A percentile compares a stretch with the other conserved stretches of the same genome.
These are phyloP conservation scores for Salix brachista DNA, from an alignment of 345 rosid genomes.

Conservation along the genomic window DNA sequence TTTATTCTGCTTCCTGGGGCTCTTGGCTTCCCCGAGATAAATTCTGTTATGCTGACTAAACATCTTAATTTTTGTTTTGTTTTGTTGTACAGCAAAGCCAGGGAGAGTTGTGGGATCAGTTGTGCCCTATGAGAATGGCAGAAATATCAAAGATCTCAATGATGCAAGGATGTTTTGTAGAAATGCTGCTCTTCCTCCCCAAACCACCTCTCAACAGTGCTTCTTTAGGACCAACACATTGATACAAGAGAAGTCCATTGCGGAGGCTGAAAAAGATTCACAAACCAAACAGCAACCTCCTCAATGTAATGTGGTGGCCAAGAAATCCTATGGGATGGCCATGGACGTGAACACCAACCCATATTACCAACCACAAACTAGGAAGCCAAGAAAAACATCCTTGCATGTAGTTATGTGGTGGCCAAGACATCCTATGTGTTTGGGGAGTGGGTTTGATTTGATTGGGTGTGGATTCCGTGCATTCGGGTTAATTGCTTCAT, in stretches of 20 bases:
- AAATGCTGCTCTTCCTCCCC: constrained; percentile 50
- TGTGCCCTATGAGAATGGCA: constrained; percentile 51
- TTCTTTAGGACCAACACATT: constrained; percentile 36
- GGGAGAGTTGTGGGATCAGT: constrained; percentile 78
- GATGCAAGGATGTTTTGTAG: constrained; percentile 44
- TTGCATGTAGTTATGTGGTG: too few relatives aligned
- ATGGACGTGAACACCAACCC: constrained; percentile 54
- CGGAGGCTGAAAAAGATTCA: constrained; percentile 30
- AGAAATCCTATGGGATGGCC: constrained; percentile 29
- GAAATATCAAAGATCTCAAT: constrained; percentile 44
- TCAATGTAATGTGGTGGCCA: constrained; percentile 34
- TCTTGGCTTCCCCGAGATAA: background rate
- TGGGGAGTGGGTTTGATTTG: too few relatives aligned
- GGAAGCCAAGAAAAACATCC: too few relatives aligned
- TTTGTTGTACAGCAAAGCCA: constrained; percentile 55
- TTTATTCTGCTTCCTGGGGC: background rate
- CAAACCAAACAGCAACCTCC: constrained; percentile 35
- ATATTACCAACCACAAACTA: constrained; percentile 51
- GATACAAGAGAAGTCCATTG: constrained; percentile 39
- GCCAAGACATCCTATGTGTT: too few relatives aligned
- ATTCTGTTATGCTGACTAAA: background rate
- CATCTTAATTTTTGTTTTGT: background rate
- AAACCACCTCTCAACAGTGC: constrained; percentile 46
- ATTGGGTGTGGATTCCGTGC: too few relatives aligned
- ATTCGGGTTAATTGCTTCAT: too few relatives aligned